Percentiles rank a stretch among this genome's conserved stretches.
phyloP scores from a whole-genome alignment of 768 basidiomycete species.

The Pleurotus giganteus region DNA sequence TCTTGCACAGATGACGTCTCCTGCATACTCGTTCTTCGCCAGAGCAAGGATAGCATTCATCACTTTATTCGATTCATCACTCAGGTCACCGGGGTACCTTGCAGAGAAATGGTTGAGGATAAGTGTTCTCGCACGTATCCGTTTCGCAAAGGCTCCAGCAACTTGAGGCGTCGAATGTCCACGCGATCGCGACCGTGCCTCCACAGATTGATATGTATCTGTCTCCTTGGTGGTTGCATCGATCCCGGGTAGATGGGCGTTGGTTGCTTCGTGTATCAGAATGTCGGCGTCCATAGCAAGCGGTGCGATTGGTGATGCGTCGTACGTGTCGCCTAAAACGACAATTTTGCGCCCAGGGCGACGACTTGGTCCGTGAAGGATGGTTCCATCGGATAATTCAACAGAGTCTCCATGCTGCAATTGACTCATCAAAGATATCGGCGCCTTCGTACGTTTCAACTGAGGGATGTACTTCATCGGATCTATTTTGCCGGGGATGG shows the following conservation, averaged over 20 bases:
- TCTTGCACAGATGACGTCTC: slow-evolving; percentile 66
- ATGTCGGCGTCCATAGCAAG: slow-evolving; percentile 68
- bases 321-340: slow-evolving; percentile 83
- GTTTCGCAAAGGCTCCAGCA: slow-evolving; percentile 78
- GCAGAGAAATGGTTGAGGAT: slow-evolving; percentile 86
- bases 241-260: slow-evolving; percentile 72
- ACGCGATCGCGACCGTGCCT: slow-evolving; percentile 63
- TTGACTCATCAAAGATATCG: slow-evolving; percentile 63
- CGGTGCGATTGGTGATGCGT: slow-evolving; percentile 64
- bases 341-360: slow-evolving; percentile 73
- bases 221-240: slow-evolving; percentile 55
- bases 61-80: slow-evolving; percentile 44
- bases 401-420: slow-evolving; percentile 67
- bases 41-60: slow-evolving; percentile 64
- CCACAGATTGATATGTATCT: slow-evolving; percentile 63
- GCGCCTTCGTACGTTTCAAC: slow-evolving; percentile 66
- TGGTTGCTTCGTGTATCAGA: slow-evolving; percentile 88
- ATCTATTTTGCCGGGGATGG: slow-evolving; percentile 76
- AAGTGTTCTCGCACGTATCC: slow-evolving; percentile 57
- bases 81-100: slow-evolving; percentile 65
- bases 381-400: slow-evolving; percentile 66
- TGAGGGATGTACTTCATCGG: slow-evolving; percentile 64
- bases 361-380: slow-evolving; percentile 63
- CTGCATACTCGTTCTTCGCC: slow-evolving; percentile 52
- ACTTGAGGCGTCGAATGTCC: slow-evolving; percentile 93